These are phyloP conservation scores for Paraglomus brasilianum DNA, from an alignment of 192 early-diverging fungal genomes.

Conservation along the genomic window DNA sequence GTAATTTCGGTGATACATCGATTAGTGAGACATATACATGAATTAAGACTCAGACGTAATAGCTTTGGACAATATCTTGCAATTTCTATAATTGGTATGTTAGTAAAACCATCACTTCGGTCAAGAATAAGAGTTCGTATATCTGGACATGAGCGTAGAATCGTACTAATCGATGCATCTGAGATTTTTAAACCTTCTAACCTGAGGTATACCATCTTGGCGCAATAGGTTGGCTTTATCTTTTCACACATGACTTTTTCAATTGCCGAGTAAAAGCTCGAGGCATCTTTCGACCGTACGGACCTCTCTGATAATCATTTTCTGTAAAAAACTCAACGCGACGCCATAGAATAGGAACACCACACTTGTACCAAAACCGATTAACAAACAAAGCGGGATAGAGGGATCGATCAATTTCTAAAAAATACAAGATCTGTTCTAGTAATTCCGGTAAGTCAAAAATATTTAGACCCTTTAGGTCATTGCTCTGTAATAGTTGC, in stretches of 20 bases:
- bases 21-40: conserved; percentile 19
- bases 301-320: conserved; percentile 22
- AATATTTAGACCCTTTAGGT: too few species aligned
- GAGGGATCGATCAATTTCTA: conserved; percentile 26
- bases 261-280: conserved; percentile 12
- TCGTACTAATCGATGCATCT: conserved; percentile 24
- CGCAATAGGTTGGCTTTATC: conserved; percentile 13
- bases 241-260: conserved; percentile 16
- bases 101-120: conserved; percentile 13
- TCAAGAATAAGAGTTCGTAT: conserved; percentile 27
- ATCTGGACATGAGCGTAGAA: conserved; percentile 20
- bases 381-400: conserved; percentile 24
- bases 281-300: not conserved
- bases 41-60: conserved; percentile 16
- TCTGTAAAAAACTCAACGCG: conserved; percentile 19
- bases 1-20: conserved; percentile 9
- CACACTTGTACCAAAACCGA: conserved; percentile 20
- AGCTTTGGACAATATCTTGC: conserved; percentile 7
- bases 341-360: conserved; percentile 21
- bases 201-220: conserved; percentile 15
- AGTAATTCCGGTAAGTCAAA: conserved; percentile 26
- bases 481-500: too few species aligned
- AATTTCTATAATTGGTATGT: conserved; percentile 27
- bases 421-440: conserved; percentile 28
- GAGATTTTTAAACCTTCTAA: conserved; percentile 23